Base-by-base conservation (phyloP, 2,329 filamentous ascomycete species). In the Microdochium paspali region DNA sequence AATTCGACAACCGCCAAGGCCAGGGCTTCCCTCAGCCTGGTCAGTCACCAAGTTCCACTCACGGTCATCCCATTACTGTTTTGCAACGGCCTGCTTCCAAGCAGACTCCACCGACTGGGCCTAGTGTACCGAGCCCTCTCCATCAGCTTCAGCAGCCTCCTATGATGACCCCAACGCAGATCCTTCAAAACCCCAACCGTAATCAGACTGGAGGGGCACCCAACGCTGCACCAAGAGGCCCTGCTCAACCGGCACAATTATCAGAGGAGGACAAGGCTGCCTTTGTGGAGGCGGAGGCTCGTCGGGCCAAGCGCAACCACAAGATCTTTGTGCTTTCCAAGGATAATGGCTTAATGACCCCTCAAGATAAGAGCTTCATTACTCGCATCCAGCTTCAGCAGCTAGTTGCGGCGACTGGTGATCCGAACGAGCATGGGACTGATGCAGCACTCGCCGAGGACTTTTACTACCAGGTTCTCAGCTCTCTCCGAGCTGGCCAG, bases 331-430 rank as follows among this genome's bases (percentile, higher is more conserved):
- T 94, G 39, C 71, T 96, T 46, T 95, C 89, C 23, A 90, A 89
- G 68, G 90, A 95, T 58, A 98, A 98, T 60, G 93, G 93, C 23
- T 70, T 98, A 51, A 98, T 98, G 93, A 98, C 93, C 3, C 93
- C 93, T 0, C 91, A 97, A 62, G 93, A 98, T 68, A 98, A 98
- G 75, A 98, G 96, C 64, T 98, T 97, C 67, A 95, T 98, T 55
- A 97, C 93, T 4, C 84, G 93, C 18, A 98, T 98, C 54, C 93
- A 98, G 64, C 76, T 98, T 46, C 93, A 98, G 68, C 93, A 98
- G 63, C 78, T 98, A 30, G 88, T 98, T 47, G 84, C 91, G 10
- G 90, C 93, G 9, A 95, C 90, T 23, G 91, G 91, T 10, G 93
- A 90, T 58, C 79, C 90, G 3, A 84, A 84, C 46, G 90, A 95